phyloP scores from a whole-genome alignment of 768 basidiomycete genomes.

The Clathrus columnatus region DNA sequence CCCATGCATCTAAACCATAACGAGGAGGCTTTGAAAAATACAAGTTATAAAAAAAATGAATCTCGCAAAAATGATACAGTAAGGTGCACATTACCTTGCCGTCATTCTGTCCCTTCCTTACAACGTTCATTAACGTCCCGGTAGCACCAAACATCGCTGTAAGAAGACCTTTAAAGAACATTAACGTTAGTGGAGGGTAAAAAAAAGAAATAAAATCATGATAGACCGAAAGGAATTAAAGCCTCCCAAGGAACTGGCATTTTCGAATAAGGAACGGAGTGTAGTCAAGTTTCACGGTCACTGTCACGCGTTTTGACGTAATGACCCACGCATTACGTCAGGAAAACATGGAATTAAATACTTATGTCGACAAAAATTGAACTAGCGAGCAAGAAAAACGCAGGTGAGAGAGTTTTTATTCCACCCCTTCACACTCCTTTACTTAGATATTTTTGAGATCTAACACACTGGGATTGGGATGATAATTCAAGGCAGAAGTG shows the following conservation, averaged over 20 bases:
- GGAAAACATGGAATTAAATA: no score
- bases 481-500: no score
- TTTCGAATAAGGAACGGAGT: constrained; percentile 16
- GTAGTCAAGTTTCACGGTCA: no score
- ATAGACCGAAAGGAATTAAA: constrained; percentile 84
- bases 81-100: constrained; percentile 58
- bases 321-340: no score
- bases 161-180: constrained; percentile 50
- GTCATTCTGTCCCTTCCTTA: constrained; percentile 74
- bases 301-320: no score
- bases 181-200: neutral
- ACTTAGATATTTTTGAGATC: no score
- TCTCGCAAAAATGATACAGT: neutral
- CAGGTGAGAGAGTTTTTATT: no score
- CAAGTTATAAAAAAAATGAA: constrained; percentile 6
- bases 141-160: constrained; percentile 85
- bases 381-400: no score
- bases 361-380: no score
- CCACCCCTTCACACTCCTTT: no score
- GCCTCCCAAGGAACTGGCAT: constrained; percentile 99
- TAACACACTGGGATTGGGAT: no score
- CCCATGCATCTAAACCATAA: constrained; percentile 84
- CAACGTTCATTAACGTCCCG: constrained; percentile 76
- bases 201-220: constrained; percentile 5
- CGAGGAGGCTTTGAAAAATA: constrained; percentile 56